Evolutionary conservation across 805 yeast species (phyloP).

Genomic region (Scheffersomyces amazonensis): DNA sequence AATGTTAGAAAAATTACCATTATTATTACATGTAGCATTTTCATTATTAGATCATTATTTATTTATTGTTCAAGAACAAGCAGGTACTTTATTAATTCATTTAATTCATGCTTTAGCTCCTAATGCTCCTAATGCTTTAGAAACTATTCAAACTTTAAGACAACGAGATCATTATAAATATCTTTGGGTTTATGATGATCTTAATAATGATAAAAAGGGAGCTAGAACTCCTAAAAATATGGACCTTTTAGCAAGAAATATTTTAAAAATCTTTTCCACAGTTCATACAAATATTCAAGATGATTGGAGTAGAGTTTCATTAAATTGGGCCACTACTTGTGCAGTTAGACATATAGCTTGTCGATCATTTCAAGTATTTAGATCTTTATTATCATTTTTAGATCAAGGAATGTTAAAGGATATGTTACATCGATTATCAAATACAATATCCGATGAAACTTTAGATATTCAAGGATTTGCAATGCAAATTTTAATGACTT

Average conservation of each 20-base stretch:
- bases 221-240: constrained; percentile 83
- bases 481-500: constrained; percentile 94
- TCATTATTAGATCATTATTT: constrained; percentile 87
- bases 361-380: constrained; percentile 88
- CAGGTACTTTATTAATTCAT: constrained; percentile 70
- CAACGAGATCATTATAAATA: constrained; percentile 41
- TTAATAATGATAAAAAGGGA: constrained; percentile 68
- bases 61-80: constrained; percentile 79
- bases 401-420: constrained; percentile 89
- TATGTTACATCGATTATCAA: constrained; percentile 89
- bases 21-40: constrained; percentile 74
- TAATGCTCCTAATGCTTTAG: constrained; percentile 51
- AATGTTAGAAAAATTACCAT: constrained; percentile 58
- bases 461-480: constrained; percentile 94
- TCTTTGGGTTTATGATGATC: constrained; percentile 86
- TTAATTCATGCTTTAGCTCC: constrained; percentile 63
- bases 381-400: constrained; percentile 75
- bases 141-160: constrained; percentile 57
- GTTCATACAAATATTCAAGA: constrained; percentile 55
- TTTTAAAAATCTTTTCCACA: constrained; percentile 54
- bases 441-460: constrained; percentile 87
- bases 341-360: constrained; percentile 97
- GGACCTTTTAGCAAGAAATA: constrained; percentile 69
- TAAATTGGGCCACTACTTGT: constrained; percentile 96
- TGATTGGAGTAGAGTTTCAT: constrained; percentile 81